Evolutionary conservation across 2,329 filamentous ascomycete genomes (phyloP).

Genomic region (Fonsecaea pugnacius): DNA sequence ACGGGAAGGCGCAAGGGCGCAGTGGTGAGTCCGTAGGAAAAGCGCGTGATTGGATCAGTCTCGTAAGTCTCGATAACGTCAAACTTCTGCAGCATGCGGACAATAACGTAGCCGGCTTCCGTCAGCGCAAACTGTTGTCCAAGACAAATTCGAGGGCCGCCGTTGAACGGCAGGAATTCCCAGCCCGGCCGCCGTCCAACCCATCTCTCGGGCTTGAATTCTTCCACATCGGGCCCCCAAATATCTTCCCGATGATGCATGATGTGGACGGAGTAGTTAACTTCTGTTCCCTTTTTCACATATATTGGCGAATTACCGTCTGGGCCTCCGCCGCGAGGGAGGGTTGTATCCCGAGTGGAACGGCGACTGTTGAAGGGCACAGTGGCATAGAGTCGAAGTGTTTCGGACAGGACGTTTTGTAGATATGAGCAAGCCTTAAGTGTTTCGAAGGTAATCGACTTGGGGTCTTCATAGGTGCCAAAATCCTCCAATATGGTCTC

Average conservation of each 20-base stretch:
- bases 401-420: slow-evolving; percentile 40
- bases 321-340: slow-evolving; percentile 63
- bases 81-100: slow-evolving; percentile 73
- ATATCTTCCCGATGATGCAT: slow-evolving; percentile 55
- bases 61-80: slow-evolving; percentile 58
- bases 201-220: slow-evolving; percentile 73
- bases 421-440: slow-evolving; percentile 50
- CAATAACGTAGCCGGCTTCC: slow-evolving; percentile 69
- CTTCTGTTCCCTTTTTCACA: slow-evolving; percentile 51
- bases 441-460: slow-evolving; percentile 49
- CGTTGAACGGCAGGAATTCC: slow-evolving; percentile 49
- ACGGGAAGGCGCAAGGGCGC: slow-evolving; percentile 33
- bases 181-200: slow-evolving; percentile 71
- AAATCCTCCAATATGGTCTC: slow-evolving; percentile 45
- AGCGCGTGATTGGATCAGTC: slow-evolving; percentile 27
- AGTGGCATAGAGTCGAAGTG: slow-evolving; percentile 52
- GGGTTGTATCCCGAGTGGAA: slow-evolving; percentile 48
- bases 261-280: slow-evolving; percentile 51
- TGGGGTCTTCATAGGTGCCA: slow-evolving; percentile 46
- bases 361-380: slow-evolving; percentile 53
- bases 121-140: slow-evolving; percentile 76
- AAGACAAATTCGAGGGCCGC: slow-evolving; percentile 38
- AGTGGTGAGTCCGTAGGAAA: slow-evolving; percentile 34
- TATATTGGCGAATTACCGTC: slow-evolving; percentile 48
- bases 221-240: slow-evolving; percentile 34